Evolutionary conservation across 768 basidiomycete genomes (phyloP), one percentile per base, ranked within the genome.

Genomic region (Clitopilus passeckerianus): DNA sequence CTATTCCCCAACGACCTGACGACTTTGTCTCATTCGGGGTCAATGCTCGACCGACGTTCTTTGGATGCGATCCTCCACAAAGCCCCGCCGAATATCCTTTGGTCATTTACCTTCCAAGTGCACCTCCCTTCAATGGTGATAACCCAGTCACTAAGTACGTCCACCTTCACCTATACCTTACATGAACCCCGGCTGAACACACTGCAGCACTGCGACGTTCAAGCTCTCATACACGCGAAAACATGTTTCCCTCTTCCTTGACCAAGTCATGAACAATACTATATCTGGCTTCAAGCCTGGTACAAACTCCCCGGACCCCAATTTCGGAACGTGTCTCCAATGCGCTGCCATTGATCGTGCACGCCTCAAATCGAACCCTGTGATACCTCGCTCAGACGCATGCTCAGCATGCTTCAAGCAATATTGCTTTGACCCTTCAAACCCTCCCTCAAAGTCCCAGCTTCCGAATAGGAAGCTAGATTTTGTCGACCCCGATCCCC

Each of bases 51-150:
- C 83, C 90, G 1, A 89, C 88, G 0, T 91, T 93, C 74, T 93
- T 91, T 72, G 92, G 91, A 2, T 93, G 91, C 67, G 73, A 87
- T 65, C 81, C 85, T 15, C 67, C 57, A 2, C 68, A 78, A 52
- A 69, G 24, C 4, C 79, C 85, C 14, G 71, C 82, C 1, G 81
- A 83, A 59, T 88, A 79, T 61, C 90, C 90, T 0, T 63, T 93
- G 18, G 71, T 93, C 41, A 80, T 93, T 44, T 91, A 89, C 65
- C 75, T 93, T 6, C 91, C 92, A 6, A 90, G 88, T 68, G 79
- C 89, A 30, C 89, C 90, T n/a, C 87, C 87, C 2, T 63, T 85
- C 18, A 78, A 77, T 57, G 87, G 86, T 22, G 78, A 76, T 59
- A 67, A 80, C 58, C 87, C 89, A 12, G 80, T 85, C 18, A 77